These are phyloP conservation scores for Termitomyces sp. DNA, from an alignment of 768 basidiomycete species.

Conservation along the genomic window DNA sequence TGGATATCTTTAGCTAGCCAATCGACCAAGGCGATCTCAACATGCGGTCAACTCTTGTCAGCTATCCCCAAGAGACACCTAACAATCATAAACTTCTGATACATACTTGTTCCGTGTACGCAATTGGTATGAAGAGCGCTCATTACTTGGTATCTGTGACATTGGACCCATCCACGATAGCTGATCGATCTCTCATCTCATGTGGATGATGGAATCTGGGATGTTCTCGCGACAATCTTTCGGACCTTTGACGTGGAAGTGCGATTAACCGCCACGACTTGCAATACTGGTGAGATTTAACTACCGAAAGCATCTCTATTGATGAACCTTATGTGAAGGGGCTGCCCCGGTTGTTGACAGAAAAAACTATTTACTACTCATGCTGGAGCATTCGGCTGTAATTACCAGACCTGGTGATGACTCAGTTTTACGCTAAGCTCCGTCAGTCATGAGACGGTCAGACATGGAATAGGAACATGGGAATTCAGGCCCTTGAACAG, in stretches of 20 bases:
- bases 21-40: constrained; percentile 4
- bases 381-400: neutral
- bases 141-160: neutral
- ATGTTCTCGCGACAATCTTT: neutral
- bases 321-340: constrained; percentile 7
- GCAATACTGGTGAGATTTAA: constrained; percentile 1
- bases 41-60: neutral
- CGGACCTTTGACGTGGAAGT: neutral
- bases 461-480: neutral
- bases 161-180: neutral
- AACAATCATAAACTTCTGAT: neutral
- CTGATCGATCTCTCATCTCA: neutral
- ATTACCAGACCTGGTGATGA: neutral
- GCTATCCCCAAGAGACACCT: neutral
- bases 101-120: neutral
- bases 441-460: constrained; percentile 4
- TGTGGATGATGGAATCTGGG: constrained; percentile 7
- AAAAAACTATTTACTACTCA: neutral
- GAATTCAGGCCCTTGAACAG: neutral
- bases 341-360: neutral
- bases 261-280: neutral
- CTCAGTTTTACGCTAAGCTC: neutral
- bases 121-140: neutral
- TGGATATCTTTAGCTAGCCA: constrained; percentile 7
- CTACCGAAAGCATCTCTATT: constrained; percentile 1